Evolutionary conservation across 164 flowering plant species (phyloP).

Genomic region (Chloranthus sessilifolius): DNA sequence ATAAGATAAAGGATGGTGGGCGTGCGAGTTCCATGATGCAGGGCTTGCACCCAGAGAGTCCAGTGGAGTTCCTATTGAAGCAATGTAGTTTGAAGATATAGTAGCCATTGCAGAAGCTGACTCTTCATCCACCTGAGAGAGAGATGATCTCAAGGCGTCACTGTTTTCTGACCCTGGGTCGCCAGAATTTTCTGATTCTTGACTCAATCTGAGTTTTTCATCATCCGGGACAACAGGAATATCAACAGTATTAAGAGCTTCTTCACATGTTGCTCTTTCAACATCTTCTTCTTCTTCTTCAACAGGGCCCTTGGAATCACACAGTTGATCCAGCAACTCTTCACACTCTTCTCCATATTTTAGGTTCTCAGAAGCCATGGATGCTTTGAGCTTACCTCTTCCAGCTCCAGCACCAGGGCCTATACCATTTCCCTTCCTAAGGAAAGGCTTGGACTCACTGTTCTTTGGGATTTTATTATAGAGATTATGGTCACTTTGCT

Average conservation of each 20-base stretch:
- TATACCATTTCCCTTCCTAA: slow-evolving; percentile 56
- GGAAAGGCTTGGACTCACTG: slow-evolving; percentile 50
- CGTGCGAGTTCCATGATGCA: slow-evolving; percentile 70
- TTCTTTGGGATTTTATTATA: slow-evolving; percentile 29
- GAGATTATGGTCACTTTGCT: slow-evolving; percentile 34
- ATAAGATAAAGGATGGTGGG: slow-evolving; percentile 64
- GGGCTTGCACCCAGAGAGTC: slow-evolving; percentile 92
- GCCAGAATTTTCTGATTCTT: slow-evolving; percentile 48
- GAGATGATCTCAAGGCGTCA: slow-evolving; percentile 40
- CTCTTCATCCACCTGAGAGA: slow-evolving; percentile 48
- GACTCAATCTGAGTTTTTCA: slow-evolving; percentile 41
- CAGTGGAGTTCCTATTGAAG: slow-evolving; percentile 36
- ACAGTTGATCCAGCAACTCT: slow-evolving; percentile 38
- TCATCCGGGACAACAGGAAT: slow-evolving; percentile 25
- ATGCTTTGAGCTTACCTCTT: slow-evolving; percentile 43
- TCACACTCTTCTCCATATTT: slow-evolving; percentile 42
- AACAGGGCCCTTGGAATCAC: slow-evolving; percentile 19
- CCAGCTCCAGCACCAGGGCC: slow-evolving; percentile 52
- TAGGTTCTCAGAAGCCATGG: slow-evolving; percentile 35
- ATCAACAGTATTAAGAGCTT: slow-evolving; percentile 10
- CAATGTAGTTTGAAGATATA: slow-evolving; percentile 38
- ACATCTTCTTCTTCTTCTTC: slow-evolving; percentile 7
- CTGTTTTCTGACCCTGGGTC: slow-evolving; percentile 58
- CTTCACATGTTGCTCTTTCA: slow-evolving; percentile 37
- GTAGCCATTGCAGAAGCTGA: slow-evolving; percentile 51